Base-by-base conservation (phyloP, 2,329 filamentous ascomycete genomes). In the Phyllosticta ampelicida region DNA sequence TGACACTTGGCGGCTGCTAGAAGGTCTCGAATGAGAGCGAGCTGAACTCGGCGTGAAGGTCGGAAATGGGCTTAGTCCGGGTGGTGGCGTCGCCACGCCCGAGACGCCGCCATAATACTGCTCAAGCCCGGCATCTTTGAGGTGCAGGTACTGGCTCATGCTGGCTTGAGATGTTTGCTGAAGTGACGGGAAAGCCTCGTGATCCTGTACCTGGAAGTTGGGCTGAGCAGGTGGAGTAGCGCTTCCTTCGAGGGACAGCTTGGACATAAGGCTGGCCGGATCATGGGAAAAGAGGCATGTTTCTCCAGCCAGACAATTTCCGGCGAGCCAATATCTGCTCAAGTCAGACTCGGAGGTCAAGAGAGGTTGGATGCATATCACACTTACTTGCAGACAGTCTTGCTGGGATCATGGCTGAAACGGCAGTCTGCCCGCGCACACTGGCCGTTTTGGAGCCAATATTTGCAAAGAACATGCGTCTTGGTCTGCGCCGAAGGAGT, bases 241-340 rank as follows among this genome's bases (percentile, higher is more conserved):
- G 60, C 81, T 77, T 51, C 84, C 88, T 62, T 89, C 86, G 13
- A 96, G 74, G 29, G 80, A 84, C 62, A 99, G 80, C 65, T 88
- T 88, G 66, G 86, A 90, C 74, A 96, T 84, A 13, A 96, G 80
- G 64, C 90, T 83, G 1, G 90, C 84, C 2, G 94, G 94, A 65
- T 99, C 94, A 72, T 99, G 94, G 13, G 92, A 97, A 75, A 99
- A 99, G 60, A 96, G 89, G 72, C 94, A 99, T 2, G 90, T 91
- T 59, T 90, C 86, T 36, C 94, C 92, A 19, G 94, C 94, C 30
- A 99, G 80, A 70, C 94, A 99, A 67, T 92, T 96, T 1, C 94
- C 94, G 75, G 90, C 90, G 56, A 99, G 81, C 89, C 91, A 99
- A 71, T 97, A 97, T 70, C 89, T 94, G 66, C 51, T 62, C 8